A percentile compares a stretch with the other conserved stretches of the same genome.
Conservation (phyloP, 2,329 filamentous ascomycete genomes). For the Thyridium curvatum region DNA sequence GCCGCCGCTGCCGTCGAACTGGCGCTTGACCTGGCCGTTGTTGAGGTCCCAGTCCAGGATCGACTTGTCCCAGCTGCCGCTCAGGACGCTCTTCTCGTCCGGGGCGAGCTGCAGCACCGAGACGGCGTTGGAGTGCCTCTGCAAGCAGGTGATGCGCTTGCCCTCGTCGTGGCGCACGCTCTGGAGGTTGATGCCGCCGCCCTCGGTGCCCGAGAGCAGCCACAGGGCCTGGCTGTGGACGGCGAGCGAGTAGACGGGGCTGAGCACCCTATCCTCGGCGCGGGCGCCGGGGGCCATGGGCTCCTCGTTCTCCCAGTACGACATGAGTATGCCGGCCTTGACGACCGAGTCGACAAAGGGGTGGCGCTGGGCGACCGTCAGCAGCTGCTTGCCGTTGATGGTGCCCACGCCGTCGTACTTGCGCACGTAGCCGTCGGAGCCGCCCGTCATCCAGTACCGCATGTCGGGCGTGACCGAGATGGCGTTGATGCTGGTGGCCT, state of each 20-base stretch:
- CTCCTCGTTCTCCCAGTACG: conserved; percentile 98
- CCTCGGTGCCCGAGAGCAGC: conserved; percentile 86
- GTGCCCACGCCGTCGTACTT: conserved; percentile 96
- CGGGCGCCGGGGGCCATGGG: conserved; percentile 34
- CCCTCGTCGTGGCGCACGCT: conserved; percentile 93
- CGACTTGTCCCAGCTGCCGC: conserved; percentile 94
- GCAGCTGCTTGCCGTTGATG: conserved; percentile 85
- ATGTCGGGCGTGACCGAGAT: conserved; percentile 89
- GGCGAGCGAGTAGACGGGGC: conserved; percentile 89
- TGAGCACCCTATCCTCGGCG: conserved; percentile 59
- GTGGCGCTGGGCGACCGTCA: conserved; percentile 93
- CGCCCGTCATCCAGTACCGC: conserved; percentile 90
- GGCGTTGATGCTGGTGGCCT: conserved; percentile 92
- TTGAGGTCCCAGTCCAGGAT: conserved; percentile 95
- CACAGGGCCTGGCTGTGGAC: conserved; percentile 86
- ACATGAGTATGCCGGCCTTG: conserved; percentile 89
- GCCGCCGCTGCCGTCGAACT: conserved; percentile 69
- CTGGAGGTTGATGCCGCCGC: conserved; percentile 87
- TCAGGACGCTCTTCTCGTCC: conserved; percentile 82
- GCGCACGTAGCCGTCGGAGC: conserved; percentile 89
- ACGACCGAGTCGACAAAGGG: conserved; percentile 97
- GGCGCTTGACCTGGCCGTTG: conserved; percentile 68
- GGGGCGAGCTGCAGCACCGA: conserved; percentile 76
- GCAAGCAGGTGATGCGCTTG: conserved; percentile 75
- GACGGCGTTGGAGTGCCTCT: conserved; percentile 84